Evolutionary conservation across 106 monocot genomes (phyloP).

Genomic region (Allium cepa): DNA sequence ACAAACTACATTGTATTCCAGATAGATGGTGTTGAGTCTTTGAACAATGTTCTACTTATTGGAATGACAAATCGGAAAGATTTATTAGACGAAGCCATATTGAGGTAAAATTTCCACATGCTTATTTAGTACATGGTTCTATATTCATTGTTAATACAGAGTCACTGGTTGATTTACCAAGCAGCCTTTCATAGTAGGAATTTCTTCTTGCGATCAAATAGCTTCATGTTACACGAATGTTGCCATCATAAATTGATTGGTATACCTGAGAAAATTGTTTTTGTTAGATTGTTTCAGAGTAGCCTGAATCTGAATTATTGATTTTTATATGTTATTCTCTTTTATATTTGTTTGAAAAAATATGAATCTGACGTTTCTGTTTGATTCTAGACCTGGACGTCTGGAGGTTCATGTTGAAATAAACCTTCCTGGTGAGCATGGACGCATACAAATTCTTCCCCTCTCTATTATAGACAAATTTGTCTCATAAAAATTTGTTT

Average conservation of each 20-base stretch:
- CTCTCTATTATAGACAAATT: too few species aligned
- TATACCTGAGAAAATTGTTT: too few species aligned
- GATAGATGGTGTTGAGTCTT: conserved; percentile 98
- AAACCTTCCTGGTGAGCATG: conserved; percentile 98
- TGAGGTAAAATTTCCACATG: conserved; percentile 40
- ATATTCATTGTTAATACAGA: not conserved
- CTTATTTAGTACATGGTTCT: not conserved
- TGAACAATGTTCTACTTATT: conserved; percentile 98
- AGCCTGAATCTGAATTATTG: too few species aligned
- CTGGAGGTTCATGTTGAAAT: conserved; percentile 99
- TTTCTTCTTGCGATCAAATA: too few species aligned
- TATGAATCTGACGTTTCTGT: conserved; percentile 1
- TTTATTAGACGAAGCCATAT: conserved; percentile 90
- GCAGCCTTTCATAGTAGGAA: too few species aligned
- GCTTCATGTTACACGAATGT: too few species aligned
- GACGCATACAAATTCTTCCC: conserved; percentile 93
- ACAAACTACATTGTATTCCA: conserved; percentile 28
- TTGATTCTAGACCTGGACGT: conserved; percentile 79
- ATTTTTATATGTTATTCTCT: not conserved
- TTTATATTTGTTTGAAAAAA: not conserved
- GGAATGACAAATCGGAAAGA: conserved; percentile 99
- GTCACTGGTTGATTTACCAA: too few species aligned
- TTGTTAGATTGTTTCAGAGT: too few species aligned
- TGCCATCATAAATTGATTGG: too few species aligned
- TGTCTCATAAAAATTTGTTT: too few species aligned